phyloP scores from a whole-genome alignment of 2,329 filamentous ascomycete species.

The Aspergillus vadensis region DNA sequence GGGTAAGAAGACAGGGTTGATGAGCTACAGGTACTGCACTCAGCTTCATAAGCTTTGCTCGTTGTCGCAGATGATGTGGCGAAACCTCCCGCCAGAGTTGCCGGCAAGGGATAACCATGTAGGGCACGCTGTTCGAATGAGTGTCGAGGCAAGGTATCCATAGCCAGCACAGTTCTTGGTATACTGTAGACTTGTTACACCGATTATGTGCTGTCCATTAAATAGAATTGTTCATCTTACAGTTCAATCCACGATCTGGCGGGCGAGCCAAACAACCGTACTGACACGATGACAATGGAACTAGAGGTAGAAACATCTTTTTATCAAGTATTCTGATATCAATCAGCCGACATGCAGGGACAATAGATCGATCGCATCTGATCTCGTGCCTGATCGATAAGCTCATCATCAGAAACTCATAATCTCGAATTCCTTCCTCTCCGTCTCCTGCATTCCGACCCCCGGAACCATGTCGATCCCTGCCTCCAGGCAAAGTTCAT shows the following conservation, averaged over 20 bases:
- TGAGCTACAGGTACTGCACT: too few species aligned
- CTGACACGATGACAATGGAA: neutral
- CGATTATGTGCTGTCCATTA: neutral
- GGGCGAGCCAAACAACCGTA: neutral
- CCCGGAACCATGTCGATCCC: slow-evolving; percentile 1
- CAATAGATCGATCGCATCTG: neutral
- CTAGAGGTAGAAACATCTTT: neutral
- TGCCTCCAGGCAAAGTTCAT: slow-evolving; percentile 2
- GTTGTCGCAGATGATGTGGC: neutral
- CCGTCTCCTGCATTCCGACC: neutral
- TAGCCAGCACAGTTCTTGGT: neutral
- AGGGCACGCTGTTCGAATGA: neutral
- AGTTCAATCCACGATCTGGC: neutral
- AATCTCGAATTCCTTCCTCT: neutral
- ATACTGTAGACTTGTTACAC: neutral
- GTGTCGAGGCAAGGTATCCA: neutral
- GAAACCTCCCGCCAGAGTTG: neutral
- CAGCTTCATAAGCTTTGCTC: neutral
- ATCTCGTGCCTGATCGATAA: neutral
- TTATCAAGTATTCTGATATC: neutral
- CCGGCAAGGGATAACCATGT: neutral
- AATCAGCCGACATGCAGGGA: too few species aligned
- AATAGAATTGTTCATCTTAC: neutral
- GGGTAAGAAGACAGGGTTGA: too few species aligned
- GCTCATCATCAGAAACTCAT: neutral